Base-by-base conservation (phyloP, 345 rosid species). In the Camelina neglecta region DNA sequence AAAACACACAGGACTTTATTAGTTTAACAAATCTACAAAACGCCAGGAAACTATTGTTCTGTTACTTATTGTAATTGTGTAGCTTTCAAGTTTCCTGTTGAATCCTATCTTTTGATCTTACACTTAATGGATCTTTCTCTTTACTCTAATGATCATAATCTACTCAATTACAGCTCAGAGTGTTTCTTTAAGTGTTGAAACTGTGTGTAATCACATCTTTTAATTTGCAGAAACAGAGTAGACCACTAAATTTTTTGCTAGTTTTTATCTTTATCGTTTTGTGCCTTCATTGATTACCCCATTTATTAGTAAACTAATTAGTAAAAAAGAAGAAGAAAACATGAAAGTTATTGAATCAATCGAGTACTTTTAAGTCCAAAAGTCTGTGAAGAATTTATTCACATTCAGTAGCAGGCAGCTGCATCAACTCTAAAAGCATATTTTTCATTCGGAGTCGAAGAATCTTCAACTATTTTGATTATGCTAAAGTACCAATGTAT, bases 381-480 rank as follows among this genome's bases (percentile, higher is more conserved):
- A 75, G 74, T 75, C 56, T 49, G 21, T 29, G 9, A 62, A 70
- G 80, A 55, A 69, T 63, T 76, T 62, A 62, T 76, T 69, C 80
- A 76, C 75, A 61, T 53, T 60, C 64, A 76, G 45, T 42, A 75
- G 73, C 45, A 59, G 47, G 73, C 36, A 59, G 47, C 61, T 67
- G 60, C 78, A 58, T 75, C 61, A 36, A 31, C 74, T 29, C 65
- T 62, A 42, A 69, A 76, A 76, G 71, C 71, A 69, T 31, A 31
- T 39, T 18, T 44, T 61, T 35, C 38, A 69, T 70, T 33, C 8
- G 41, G 50, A 11, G 48, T 51, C 58, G 31, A 29, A 29, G 50
- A 62, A 76, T 69, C 69, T 69, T 69, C 75, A 69, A 62, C 75
- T 76, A 24, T 69, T 76, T 76, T 76, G 42, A 62, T 54, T 76